phyloP scores from a whole-genome alignment of 345 rosid species.

The Syzygium oleosum region DNA sequence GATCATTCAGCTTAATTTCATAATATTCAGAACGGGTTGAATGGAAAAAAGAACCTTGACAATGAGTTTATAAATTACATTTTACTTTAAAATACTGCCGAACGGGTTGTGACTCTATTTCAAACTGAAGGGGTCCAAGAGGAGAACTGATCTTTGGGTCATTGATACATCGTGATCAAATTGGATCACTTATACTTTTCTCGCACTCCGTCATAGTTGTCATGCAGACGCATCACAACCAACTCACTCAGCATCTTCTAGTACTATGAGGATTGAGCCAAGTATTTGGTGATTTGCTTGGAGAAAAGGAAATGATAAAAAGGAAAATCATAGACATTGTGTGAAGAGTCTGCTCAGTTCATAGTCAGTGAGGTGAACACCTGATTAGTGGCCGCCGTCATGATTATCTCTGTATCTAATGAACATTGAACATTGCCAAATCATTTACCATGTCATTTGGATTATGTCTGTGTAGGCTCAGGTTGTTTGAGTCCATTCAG shows the following conservation, averaged over 20 bases:
- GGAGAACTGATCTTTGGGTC: background rate
- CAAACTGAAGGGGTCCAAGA: background rate
- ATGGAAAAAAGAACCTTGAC: background rate
- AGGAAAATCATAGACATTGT: background rate
- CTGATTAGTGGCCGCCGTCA: background rate
- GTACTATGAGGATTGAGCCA: background rate
- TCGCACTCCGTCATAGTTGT: background rate
- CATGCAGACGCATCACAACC: background rate
- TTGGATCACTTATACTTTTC: background rate
- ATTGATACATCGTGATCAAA: background rate
- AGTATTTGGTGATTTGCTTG: background rate
- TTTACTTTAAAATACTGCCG: background rate
- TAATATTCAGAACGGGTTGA: background rate
- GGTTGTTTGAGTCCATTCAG: background rate
- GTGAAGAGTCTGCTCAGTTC: background rate
- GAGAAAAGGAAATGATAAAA: background rate
- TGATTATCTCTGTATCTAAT: background rate
- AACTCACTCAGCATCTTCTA: background rate
- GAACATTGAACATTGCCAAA: background rate
- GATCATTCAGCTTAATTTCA: background rate
- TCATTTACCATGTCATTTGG: background rate
- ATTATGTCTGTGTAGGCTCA: background rate
- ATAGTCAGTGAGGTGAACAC: background rate
- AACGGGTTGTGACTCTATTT: background rate
- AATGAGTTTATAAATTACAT: background rate